Percentiles rank a stretch among this genome's conserved stretches.
phyloP scores from a whole-genome alignment of 2,329 filamentous ascomycete genomes.

The Fusarium oligoseptatum region DNA sequence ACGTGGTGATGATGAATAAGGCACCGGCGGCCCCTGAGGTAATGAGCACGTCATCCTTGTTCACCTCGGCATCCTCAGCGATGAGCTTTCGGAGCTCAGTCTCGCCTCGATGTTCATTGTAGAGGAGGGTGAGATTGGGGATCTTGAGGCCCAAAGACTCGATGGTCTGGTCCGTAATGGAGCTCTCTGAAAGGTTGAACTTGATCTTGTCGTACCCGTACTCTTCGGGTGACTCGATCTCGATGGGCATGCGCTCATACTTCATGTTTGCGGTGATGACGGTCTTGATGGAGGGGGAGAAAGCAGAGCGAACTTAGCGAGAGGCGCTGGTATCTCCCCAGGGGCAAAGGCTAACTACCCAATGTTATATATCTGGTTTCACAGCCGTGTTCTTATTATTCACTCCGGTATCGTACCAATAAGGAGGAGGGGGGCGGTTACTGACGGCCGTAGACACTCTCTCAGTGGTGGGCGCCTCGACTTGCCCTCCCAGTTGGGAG shows the following conservation, averaged over 20 bases:
- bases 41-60: constrained; percentile 37
- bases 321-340: background rate
- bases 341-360: background rate
- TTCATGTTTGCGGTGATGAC: constrained; percentile 28
- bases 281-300: background rate
- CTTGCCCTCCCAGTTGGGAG: background rate
- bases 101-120: constrained; percentile 40
- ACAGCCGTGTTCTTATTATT: background rate
- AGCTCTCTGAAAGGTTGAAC: constrained; percentile 44
- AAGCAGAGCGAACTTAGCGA: background rate
- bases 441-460: background rate
- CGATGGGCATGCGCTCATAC: constrained; percentile 44
- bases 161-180: constrained; percentile 40
- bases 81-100: constrained; percentile 28
- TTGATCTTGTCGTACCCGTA: constrained; percentile 39
- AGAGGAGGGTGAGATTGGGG: constrained; percentile 34
- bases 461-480: background rate
- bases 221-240: constrained; percentile 44
- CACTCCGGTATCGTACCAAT: background rate
- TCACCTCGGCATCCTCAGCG: constrained; percentile 19
- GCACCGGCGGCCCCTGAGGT: constrained; percentile 39
- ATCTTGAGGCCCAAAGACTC: constrained; percentile 29
- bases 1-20: constrained; percentile 39
- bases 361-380: background rate
- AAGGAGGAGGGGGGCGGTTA: background rate